Conservation (phyloP, 2,329 filamentous ascomycete species). For the Neonectria faginata region DNA sequence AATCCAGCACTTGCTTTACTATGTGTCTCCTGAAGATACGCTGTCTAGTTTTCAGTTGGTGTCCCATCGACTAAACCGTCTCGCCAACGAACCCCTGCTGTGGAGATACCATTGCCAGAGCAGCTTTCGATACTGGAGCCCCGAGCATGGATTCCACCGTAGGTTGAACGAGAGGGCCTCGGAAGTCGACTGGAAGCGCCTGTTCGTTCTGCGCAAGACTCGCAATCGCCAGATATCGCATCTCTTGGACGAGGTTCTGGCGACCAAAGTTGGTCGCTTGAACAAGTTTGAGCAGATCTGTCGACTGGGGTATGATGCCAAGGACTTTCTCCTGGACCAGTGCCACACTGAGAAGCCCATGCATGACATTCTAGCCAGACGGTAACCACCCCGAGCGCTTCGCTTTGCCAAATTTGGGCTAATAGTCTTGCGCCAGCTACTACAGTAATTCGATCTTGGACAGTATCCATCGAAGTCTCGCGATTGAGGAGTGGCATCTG, state of each 20-base stretch:
- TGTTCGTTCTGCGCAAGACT: conserved; percentile 69
- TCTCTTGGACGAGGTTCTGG: conserved; percentile 76
- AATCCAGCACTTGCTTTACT: conserved; percentile 80
- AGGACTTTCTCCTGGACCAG: conserved; percentile 82
- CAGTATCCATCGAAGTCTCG: conserved; percentile 83
- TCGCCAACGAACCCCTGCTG: conserved; percentile 78
- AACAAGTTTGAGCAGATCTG: conserved; percentile 78
- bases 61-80: conserved; percentile 71
- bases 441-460: conserved; percentile 80
- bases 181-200: conserved; percentile 77
- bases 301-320: conserved; percentile 83
- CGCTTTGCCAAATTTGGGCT: conserved; percentile 46
- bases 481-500: conserved; percentile 79
- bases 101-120: conserved; percentile 82
- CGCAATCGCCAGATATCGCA: conserved; percentile 64
- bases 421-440: conserved; percentile 63
- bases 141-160: conserved; percentile 67
- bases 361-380: conserved; percentile 82
- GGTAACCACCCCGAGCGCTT: conserved; percentile 52
- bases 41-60: conserved; percentile 62
- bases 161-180: conserved; percentile 66
- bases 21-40: conserved; percentile 67
- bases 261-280: conserved; percentile 76
- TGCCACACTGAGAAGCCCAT: conserved; percentile 67
- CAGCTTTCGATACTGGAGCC: conserved; percentile 81